These are phyloP conservation scores for Serendipita vermifera DNA, from an alignment of 768 basidiomycete genomes.

Conservation along the genomic window DNA sequence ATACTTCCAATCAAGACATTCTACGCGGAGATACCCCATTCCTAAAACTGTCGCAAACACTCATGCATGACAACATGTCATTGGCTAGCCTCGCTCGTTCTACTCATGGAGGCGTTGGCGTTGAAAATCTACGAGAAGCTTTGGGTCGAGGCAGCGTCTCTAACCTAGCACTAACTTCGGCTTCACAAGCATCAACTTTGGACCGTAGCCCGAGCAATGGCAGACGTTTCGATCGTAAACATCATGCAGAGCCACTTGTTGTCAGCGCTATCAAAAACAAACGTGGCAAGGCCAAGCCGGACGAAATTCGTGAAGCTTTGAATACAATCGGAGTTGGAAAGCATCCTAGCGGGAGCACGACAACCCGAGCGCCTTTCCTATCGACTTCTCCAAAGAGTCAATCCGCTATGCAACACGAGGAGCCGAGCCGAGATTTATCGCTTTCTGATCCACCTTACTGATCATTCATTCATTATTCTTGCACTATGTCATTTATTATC, in stretches of 20 bases:
- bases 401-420: not conserved
- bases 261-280: conserved; percentile 10
- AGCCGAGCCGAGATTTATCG: not conserved
- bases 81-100: conserved; percentile 72
- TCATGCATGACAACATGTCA: conserved; percentile 88
- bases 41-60: conserved; percentile 65
- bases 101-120: conserved; percentile 59
- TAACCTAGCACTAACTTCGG: conserved; percentile 47
- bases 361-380: conserved; percentile 12
- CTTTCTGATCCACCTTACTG: conserved; percentile 2
- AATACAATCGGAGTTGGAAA: conserved; percentile 76
- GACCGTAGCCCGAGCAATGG: not conserved
- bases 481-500: not conserved
- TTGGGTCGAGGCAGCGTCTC: conserved; percentile 74
- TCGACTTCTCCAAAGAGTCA: not conserved
- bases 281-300: conserved; percentile 28
- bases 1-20: conserved; percentile 38
- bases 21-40: conserved; percentile 61
- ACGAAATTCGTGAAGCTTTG: conserved; percentile 68
- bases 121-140: conserved; percentile 78
- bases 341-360: conserved; percentile 20
- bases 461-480: not conserved
- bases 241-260: conserved; percentile 11
- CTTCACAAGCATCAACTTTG: conserved; percentile 40
- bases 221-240: conserved; percentile 1